Evolutionary conservation across 805 yeast genomes (phyloP).

Genomic region (Candida manassasensis): DNA sequence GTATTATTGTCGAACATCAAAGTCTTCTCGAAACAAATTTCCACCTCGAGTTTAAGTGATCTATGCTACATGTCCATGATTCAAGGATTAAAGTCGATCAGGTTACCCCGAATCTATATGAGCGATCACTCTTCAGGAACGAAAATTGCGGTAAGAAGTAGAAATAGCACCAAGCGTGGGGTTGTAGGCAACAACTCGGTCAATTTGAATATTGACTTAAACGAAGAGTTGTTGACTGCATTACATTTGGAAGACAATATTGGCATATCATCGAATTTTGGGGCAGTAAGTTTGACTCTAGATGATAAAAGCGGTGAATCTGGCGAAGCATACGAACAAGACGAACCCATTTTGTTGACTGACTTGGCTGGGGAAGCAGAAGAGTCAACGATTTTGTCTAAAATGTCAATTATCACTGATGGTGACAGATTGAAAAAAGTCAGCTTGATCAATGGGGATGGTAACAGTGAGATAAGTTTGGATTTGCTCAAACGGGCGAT

Average conservation of each 20-base stretch:
- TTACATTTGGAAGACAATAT: slow-evolving; percentile 37
- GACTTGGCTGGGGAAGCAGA: slow-evolving; percentile 87
- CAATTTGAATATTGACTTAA: slow-evolving; percentile 51
- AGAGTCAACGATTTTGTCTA: slow-evolving; percentile 54
- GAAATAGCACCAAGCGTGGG: slow-evolving; percentile 27
- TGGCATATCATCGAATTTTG: slow-evolving; percentile 53
- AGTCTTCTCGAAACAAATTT: slow-evolving; percentile 58
- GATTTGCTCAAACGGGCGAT: slow-evolving; percentile 46
- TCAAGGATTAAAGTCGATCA: slow-evolving; percentile 53
- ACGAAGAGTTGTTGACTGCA: slow-evolving; percentile 20
- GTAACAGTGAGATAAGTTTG: slow-evolving; percentile 36
- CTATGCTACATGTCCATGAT: slow-evolving; percentile 66
- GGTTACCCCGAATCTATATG: slow-evolving; percentile 63
- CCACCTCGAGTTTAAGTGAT: slow-evolving; percentile 75
- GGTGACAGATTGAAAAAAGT: slow-evolving; percentile 29
- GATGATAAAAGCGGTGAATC: slow-evolving; percentile 23
- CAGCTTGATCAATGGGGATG: slow-evolving; percentile 46
- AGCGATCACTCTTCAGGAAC: slow-evolving; percentile 57
- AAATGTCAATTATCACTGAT: slow-evolving; percentile 42
- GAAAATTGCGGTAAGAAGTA: slow-evolving; percentile 47
- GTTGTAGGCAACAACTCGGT: slow-evolving; percentile 45
- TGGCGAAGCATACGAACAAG: slow-evolving; percentile 1
- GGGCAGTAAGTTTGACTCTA: slow-evolving; percentile 40
- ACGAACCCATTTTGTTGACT: slow-evolving; percentile 45
- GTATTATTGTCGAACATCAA: slow-evolving; percentile 70